phyloP scores from a whole-genome alignment of 257 asterid genomes.

The Handroanthus guayacan region DNA sequence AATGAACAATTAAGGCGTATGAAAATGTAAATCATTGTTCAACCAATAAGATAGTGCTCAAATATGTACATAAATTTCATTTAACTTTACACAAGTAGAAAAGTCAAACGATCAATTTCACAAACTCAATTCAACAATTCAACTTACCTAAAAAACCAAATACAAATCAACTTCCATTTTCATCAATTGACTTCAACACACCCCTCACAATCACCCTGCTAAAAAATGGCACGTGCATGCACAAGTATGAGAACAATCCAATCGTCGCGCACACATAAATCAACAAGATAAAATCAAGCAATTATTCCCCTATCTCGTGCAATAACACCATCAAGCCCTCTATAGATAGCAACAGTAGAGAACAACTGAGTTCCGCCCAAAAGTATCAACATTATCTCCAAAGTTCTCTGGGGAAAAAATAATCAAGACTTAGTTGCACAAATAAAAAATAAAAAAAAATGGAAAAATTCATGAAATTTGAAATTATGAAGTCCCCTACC shows the following conservation, averaged over 20 bases:
- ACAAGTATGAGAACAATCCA: too few species aligned
- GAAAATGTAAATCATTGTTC: too few species aligned
- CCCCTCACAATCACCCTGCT: too few species aligned
- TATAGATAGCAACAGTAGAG: slow-evolving; percentile 71
- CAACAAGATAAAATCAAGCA: slow-evolving; percentile 5
- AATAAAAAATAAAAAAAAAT: background rate
- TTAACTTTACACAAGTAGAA: background rate
- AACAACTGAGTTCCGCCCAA: slow-evolving; percentile 80
- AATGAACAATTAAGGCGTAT: too few species aligned
- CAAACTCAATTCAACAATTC: background rate
- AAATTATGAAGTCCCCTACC: slow-evolving; percentile 48
- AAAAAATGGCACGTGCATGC: too few species aligned
- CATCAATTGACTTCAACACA: background rate
- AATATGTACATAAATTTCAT: background rate
- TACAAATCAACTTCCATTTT: background rate
- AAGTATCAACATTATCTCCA: slow-evolving; percentile 76
- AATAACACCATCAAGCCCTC: slow-evolving; percentile 51
- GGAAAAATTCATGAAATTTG: background rate
- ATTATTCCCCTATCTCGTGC: slow-evolving; percentile 7
- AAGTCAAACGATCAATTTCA: background rate
- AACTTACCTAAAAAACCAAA: background rate
- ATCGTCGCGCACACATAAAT: background rate
- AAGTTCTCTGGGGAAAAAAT: slow-evolving; percentile 58
- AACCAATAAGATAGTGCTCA: too few species aligned
- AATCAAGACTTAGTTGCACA: background rate